A percentile compares a stretch with the other conserved stretches of the same genome.
Conservation (phyloP, 331 rosid species). For the Dryas integrifolia region DNA sequence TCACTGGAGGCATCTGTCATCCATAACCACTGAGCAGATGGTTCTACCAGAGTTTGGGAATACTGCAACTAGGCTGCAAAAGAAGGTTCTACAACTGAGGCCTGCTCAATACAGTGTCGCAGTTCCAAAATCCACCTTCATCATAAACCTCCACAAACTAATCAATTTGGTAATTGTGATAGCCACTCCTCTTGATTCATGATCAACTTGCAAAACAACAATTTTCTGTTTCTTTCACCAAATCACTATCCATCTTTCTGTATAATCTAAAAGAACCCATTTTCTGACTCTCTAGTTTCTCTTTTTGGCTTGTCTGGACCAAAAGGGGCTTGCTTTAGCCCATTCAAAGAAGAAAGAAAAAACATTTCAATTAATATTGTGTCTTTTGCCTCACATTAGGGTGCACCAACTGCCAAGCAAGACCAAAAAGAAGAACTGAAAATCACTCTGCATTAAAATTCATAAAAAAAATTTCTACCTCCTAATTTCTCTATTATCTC, state of each 20-base stretch:
- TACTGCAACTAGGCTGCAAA: too few species aligned
- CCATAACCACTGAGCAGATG: too few species aligned
- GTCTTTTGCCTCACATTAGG: background rate
- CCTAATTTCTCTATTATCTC: background rate
- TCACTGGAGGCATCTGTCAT: too few species aligned
- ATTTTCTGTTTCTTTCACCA: background rate
- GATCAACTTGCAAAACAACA: background rate
- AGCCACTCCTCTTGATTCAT: background rate
- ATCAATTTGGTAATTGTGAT: background rate
- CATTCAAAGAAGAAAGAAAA: background rate
- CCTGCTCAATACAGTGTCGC: too few species aligned
- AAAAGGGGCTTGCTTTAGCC: background rate
- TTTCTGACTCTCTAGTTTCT: background rate
- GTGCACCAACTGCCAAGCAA: too few species aligned
- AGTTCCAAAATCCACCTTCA: background rate
- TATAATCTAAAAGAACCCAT: background rate
- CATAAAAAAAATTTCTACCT: background rate
- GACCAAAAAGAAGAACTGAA: background rate
- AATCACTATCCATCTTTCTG: background rate
- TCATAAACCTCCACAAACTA: background rate
- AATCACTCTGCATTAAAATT: background rate
- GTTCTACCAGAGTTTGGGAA: too few species aligned
- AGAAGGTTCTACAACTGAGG: too few species aligned
- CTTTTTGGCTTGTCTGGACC: background rate
- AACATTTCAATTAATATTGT: background rate